Conservation (phyloP, 2,329 filamentous ascomycete species). For the Clarireedia hainanense region DNA sequence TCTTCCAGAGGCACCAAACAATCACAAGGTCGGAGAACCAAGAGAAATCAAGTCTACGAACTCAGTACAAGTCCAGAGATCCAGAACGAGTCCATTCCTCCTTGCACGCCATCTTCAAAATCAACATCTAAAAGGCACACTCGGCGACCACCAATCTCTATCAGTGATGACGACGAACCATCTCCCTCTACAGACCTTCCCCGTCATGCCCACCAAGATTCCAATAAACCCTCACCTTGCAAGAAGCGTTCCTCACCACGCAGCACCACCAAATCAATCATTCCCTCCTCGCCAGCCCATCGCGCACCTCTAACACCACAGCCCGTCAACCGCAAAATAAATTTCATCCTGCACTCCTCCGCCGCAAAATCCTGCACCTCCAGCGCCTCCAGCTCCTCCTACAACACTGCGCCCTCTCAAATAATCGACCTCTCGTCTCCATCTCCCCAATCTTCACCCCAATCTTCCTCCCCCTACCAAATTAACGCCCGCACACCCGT, state of each 20-base stretch:
- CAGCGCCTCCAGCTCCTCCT: background rate
- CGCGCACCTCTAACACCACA: background rate
- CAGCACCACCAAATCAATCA: background rate
- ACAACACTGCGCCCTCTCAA: slow-evolving; percentile 3
- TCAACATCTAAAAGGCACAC: background rate
- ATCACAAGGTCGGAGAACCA: too few species aligned
- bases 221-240: too few species aligned
- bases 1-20: too few species aligned
- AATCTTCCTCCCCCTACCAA: background rate
- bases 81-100: too few species aligned
- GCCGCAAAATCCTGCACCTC: slow-evolving; percentile 1
- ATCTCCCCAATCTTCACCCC: background rate
- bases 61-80: too few species aligned
- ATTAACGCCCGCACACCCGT: background rate
- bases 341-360: slow-evolving; percentile 1
- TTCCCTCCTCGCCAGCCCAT: background rate
- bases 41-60: too few species aligned
- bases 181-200: background rate
- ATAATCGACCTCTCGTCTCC: slow-evolving; percentile 7
- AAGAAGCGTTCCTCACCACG: background rate
- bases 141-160: background rate
- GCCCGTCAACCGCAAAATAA: background rate
- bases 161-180: background rate
- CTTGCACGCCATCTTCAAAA: background rate
- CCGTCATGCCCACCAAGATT: too few species aligned